A percentile compares a stretch with the other conserved stretches of the same genome.
phyloP scores from a whole-genome alignment of 2,329 filamentous ascomycete species.

The Diaporthe sp. region DNA sequence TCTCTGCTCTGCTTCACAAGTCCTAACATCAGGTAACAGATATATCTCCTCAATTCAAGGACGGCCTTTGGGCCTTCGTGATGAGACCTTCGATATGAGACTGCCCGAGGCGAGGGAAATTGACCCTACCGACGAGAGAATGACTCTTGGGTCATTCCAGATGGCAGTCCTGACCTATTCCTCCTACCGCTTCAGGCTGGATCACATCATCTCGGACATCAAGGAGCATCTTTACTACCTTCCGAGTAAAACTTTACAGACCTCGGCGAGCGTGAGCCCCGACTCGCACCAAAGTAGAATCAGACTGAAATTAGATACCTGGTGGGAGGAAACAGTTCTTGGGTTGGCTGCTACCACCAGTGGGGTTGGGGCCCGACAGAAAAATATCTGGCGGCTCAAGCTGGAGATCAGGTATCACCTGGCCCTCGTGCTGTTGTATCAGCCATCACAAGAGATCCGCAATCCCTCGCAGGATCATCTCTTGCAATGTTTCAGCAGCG shows the following conservation, averaged over 20 bases:
- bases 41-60: neutral
- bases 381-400: neutral
- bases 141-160: neutral
- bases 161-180: neutral
- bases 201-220: neutral
- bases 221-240: neutral
- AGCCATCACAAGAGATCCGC: neutral
- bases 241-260: neutral
- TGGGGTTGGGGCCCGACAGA: neutral
- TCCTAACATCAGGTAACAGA: neutral
- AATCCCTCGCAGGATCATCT: neutral
- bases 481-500: neutral
- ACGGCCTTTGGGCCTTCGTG: neutral
- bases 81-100: constrained; percentile 5
- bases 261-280: neutral
- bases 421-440: neutral
- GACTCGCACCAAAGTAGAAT: neutral
- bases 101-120: neutral
- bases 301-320: neutral
- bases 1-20: no score
- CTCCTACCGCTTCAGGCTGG: neutral
- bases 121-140: neutral
- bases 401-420: neutral
- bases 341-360: neutral
- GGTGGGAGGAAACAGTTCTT: neutral